Evolutionary conservation across 305 asterid genomes (phyloP).

Genomic region (Solanum hybrid): DNA sequence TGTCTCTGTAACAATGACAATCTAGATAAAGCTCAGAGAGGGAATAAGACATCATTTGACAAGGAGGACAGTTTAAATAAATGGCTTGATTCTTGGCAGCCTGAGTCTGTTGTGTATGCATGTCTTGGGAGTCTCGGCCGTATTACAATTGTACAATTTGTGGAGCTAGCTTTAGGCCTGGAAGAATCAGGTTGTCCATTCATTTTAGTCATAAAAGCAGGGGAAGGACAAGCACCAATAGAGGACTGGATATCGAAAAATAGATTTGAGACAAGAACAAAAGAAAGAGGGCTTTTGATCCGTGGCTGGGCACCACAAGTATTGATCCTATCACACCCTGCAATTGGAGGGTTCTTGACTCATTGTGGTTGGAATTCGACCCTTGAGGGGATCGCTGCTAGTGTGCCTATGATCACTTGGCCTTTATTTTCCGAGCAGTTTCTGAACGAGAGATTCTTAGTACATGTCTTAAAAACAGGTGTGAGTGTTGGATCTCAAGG

Average conservation of each 20-base stretch:
- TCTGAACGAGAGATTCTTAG: conserved; percentile 30
- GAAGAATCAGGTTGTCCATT: conserved; percentile 16
- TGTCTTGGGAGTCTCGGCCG: conserved; percentile 42
- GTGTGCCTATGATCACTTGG: conserved; percentile 48
- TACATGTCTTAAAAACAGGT: conserved; percentile 27
- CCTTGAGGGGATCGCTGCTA: conserved; percentile 29
- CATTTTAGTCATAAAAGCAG: conserved; percentile 8
- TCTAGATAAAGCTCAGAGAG: conserved; percentile 21
- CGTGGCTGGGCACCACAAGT: conserved; percentile 48
- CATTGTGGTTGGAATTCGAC: conserved; percentile 57
- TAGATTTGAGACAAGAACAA: conserved; percentile 20
- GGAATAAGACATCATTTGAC: conserved; percentile 4
- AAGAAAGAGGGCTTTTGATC: conserved; percentile 3
- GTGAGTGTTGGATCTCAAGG: conserved; percentile 31
- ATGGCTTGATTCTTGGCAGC: conserved; percentile 20
- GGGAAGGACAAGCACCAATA: conserved; percentile 1
- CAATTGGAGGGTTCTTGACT: conserved; percentile 35
- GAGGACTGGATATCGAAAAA: conserved; percentile 28
- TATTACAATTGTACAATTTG: conserved; percentile 15
- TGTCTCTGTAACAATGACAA: conserved; percentile 8
- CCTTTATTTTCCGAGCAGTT: conserved; percentile 47
- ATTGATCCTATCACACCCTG: conserved; percentile 25
- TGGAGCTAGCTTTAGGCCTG: conserved; percentile 25
- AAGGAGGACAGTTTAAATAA: neutral
- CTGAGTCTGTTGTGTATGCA: conserved; percentile 27